These are phyloP conservation scores for Sisymbrium altissimum DNA, from an alignment of 345 rosid genomes.

Conservation along the genomic window DNA sequence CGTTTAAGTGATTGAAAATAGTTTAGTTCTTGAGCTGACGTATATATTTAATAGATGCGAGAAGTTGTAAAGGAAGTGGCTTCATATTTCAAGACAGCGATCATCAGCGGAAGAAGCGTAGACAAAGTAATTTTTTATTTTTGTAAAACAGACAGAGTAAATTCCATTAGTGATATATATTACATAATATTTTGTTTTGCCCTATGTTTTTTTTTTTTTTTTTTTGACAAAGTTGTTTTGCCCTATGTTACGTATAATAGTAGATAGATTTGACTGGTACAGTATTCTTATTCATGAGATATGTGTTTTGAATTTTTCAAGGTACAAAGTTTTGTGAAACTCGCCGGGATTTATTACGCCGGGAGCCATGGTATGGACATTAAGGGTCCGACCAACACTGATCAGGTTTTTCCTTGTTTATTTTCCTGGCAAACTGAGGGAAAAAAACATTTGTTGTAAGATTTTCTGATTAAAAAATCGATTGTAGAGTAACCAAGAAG, in stretches of 20 bases:
- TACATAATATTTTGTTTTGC: not conserved
- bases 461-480: not conserved
- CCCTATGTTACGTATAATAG: not conserved
- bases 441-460: not conserved
- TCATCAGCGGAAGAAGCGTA: slow-evolving; percentile 79
- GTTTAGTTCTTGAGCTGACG: not conserved
- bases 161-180: not conserved
- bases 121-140: slow-evolving; percentile 37
- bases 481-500: slow-evolving; percentile 45
- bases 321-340: slow-evolving; percentile 65
- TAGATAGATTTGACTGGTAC: not conserved
- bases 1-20: not conserved
- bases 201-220: no score
- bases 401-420: slow-evolving; percentile 13
- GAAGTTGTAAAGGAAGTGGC: slow-evolving; percentile 62
- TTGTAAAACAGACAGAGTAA: slow-evolving; percentile 26
- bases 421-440: not conserved
- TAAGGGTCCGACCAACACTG: slow-evolving; percentile 60
- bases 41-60: slow-evolving; percentile 54
- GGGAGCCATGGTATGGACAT: slow-evolving; percentile 99
- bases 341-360: slow-evolving; percentile 72
- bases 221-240: no score
- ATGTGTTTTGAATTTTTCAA: not conserved
- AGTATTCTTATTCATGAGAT: not conserved
- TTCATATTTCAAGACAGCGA: slow-evolving; percentile 70